These are phyloP conservation scores for Podosphaera fusca DNA, from an alignment of 2,329 filamentous ascomycete species.

Conservation along the genomic window DNA sequence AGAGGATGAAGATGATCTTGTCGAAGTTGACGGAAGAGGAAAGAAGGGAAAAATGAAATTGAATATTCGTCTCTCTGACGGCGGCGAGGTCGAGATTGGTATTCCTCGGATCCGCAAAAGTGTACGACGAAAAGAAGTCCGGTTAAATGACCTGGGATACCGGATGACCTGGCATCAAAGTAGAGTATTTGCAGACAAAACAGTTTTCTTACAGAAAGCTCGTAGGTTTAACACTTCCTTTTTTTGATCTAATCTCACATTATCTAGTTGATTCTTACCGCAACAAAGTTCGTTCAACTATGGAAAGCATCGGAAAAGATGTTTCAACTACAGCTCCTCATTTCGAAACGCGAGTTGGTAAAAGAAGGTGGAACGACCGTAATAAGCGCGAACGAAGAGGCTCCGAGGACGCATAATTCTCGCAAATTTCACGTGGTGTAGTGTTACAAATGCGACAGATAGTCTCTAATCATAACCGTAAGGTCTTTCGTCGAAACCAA, in stretches of 20 bases:
- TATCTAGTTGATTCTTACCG: constrained; percentile 70
- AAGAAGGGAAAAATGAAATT: constrained; percentile 24
- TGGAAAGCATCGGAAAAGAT: constrained; percentile 58
- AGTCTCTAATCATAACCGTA: no score
- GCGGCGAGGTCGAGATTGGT: constrained; percentile 45
- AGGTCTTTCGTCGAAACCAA: no score
- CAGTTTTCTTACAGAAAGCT: constrained; percentile 74
- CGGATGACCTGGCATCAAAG: constrained; percentile 95
- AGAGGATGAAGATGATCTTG: constrained; percentile 35
- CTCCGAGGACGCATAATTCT: not conserved
- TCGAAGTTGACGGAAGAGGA: constrained; percentile 17
- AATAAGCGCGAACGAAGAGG: constrained; percentile 18
- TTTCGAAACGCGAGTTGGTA: constrained; percentile 73
- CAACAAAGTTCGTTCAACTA: constrained; percentile 68
- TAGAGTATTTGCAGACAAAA: constrained; percentile 67
- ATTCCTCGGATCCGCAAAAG: constrained; percentile 51
- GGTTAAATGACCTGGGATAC: constrained; percentile 79
- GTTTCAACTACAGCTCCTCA: constrained; percentile 53
- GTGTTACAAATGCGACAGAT: not conserved
- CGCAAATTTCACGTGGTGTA: not conserved
- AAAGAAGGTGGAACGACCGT: constrained; percentile 48
- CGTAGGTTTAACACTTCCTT: constrained; percentile 35
- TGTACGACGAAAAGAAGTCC: constrained; percentile 59
- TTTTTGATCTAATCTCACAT: not conserved
- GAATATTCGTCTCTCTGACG: constrained; percentile 43